phyloP scores from a whole-genome alignment of 2,329 filamentous ascomycete species.

The Fusarium verrucosum region DNA sequence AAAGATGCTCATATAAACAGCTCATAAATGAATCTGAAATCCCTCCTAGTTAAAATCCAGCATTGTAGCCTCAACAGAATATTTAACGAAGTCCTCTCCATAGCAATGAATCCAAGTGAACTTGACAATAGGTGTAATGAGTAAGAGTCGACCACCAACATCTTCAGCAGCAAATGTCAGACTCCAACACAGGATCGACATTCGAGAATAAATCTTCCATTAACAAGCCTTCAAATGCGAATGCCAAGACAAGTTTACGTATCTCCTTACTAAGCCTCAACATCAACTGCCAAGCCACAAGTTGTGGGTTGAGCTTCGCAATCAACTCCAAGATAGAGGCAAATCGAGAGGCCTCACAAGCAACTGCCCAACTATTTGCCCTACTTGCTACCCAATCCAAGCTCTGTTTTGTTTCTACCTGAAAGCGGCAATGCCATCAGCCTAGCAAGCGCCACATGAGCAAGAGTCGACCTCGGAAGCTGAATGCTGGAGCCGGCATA shows the following conservation, averaged over 20 bases:
- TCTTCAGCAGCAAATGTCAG: neutral
- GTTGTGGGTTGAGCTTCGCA: conserved; percentile 19
- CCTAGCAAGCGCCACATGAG: conserved; percentile 11
- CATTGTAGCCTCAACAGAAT: too few relatives aligned
- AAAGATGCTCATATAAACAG: neutral
- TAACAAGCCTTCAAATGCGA: neutral
- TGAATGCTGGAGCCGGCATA: conserved; percentile 12
- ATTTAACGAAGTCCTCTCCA: neutral
- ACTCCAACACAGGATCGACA: neutral
- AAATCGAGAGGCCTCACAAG: conserved; percentile 31
- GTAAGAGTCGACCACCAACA: neutral
- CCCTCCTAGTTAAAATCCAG: neutral
- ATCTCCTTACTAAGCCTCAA: conserved; percentile 16
- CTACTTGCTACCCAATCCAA: conserved; percentile 10
- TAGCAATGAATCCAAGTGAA: neutral
- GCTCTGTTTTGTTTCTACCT: conserved; percentile 2
- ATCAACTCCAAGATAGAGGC: neutral
- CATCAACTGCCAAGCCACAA: conserved; percentile 15
- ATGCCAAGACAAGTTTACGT: conserved; percentile 17
- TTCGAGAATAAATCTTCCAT: neutral
- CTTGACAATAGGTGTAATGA: neutral
- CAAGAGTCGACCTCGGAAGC: neutral
- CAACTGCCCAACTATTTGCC: neutral
- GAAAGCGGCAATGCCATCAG: conserved; percentile 23
- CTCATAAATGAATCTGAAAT: neutral